These are phyloP conservation scores for Populus simonii DNA, from an alignment of 345 rosid genomes.

Conservation along the genomic window DNA sequence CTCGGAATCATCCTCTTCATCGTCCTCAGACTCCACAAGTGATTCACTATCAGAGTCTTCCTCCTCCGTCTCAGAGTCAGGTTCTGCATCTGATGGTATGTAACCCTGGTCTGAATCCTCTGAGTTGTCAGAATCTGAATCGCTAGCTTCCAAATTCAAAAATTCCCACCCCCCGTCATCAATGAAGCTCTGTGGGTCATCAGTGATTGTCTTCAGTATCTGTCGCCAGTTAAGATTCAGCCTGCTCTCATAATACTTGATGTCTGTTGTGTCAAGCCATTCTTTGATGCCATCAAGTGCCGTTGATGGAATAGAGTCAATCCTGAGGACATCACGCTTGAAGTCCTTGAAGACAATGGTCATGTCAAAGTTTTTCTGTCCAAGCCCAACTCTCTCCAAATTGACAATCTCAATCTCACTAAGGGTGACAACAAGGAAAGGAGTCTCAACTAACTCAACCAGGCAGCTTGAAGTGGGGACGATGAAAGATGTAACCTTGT, in stretches of 20 bases:
- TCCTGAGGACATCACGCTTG: conserved; percentile 72
- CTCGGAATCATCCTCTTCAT: conserved; percentile 47
- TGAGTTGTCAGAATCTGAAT: conserved; percentile 72
- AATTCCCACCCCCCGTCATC: conserved; percentile 90
- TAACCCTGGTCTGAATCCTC: conserved; percentile 87
- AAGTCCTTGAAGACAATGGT: conserved; percentile 83
- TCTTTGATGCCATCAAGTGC: conserved; percentile 77
- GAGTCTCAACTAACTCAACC: conserved; percentile 80
- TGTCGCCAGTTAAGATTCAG: conserved; percentile 88
- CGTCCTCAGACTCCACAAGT: conserved; percentile 76
- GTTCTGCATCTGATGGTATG: conserved; percentile 73
- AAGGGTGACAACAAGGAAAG: conserved; percentile 72
- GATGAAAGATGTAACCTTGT: conserved; percentile 69
- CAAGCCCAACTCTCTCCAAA: conserved; percentile 87
- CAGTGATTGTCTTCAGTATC: conserved; percentile 75
- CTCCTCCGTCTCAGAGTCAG: conserved; percentile 72
- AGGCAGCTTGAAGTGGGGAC: conserved; percentile 87
- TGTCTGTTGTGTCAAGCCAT: conserved; percentile 85
- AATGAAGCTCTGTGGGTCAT: conserved; percentile 77
- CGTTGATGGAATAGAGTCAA: conserved; percentile 71
- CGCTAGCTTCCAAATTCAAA: conserved; percentile 72
- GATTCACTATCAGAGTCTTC: conserved; percentile 71
- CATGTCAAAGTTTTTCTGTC: conserved; percentile 89
- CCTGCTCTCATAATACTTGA: conserved; percentile 86
- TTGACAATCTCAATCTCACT: conserved; percentile 91